Conservation (phyloP, 805 yeast species). For the Candida ponderosae region DNA sequence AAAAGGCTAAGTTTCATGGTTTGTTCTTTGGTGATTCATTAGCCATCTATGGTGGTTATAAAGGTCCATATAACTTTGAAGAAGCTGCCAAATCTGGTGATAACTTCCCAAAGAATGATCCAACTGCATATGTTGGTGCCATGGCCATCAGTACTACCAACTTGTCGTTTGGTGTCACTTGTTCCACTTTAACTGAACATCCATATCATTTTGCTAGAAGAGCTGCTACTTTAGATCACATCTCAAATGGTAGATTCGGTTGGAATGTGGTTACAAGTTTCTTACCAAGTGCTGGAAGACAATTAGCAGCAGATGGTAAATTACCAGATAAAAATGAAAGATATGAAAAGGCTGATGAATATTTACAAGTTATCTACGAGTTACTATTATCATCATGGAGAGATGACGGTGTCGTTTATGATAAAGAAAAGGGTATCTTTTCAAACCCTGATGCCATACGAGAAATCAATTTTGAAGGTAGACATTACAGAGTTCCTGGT, state of each 20-base stretch:
- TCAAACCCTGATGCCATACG: slow-evolving; percentile 29
- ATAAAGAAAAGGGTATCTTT: slow-evolving; percentile 20
- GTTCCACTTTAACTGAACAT: slow-evolving; percentile 32
- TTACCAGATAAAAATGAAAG: slow-evolving; percentile 32
- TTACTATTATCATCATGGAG: slow-evolving; percentile 33
- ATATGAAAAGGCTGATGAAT: slow-evolving; percentile 32
- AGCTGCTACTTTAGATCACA: slow-evolving; percentile 33
- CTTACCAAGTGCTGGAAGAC: slow-evolving; percentile 32
- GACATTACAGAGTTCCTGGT: slow-evolving; percentile 30
- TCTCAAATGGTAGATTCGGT: slow-evolving; percentile 33
- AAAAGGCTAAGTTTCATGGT: slow-evolving; percentile 26
- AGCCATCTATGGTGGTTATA: slow-evolving; percentile 29
- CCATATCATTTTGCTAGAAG: slow-evolving; percentile 34
- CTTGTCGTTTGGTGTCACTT: slow-evolving; percentile 31
- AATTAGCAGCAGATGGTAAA: slow-evolving; percentile 24
- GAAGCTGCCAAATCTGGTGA: slow-evolving; percentile 22
- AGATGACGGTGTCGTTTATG: slow-evolving; percentile 25
- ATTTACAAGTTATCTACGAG: slow-evolving; percentile 28
- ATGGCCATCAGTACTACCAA: slow-evolving; percentile 32
- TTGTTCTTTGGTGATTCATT: slow-evolving; percentile 28
- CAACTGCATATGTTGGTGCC: slow-evolving; percentile 23
- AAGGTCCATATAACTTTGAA: slow-evolving; percentile 25
- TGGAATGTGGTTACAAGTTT: slow-evolving; percentile 37
- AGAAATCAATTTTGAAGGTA: slow-evolving; percentile 29
- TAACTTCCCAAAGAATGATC: slow-evolving; percentile 23